Evolutionary conservation across 2,329 filamentous ascomycete genomes (phyloP).

Genomic region (Aspergillus puulaauensis): DNA sequence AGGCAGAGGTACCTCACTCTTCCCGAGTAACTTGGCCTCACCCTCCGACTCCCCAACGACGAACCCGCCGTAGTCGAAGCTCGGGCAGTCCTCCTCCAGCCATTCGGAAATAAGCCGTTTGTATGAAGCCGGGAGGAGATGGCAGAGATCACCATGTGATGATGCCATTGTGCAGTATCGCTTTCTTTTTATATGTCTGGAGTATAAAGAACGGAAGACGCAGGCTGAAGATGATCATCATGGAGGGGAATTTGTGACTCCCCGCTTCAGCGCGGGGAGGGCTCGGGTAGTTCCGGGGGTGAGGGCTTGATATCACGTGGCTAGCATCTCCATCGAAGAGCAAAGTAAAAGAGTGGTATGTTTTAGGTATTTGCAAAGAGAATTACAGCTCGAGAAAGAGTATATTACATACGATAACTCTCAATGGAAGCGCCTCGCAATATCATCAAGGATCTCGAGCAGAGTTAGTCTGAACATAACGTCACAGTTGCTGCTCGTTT

Average conservation of each 20-base stretch:
- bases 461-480: neutral
- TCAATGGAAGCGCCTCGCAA: neutral
- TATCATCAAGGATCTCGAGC: neutral
- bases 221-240: neutral
- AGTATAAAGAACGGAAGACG: neutral
- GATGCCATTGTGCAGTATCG: slow-evolving; percentile 48
- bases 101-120: slow-evolving; percentile 77
- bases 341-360: neutral
- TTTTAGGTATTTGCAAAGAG: neutral
- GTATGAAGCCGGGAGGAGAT: slow-evolving; percentile 83
- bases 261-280: slow-evolving; percentile 7
- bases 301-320: slow-evolving; percentile 7
- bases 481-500: neutral
- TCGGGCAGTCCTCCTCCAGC: slow-evolving; percentile 95
- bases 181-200: neutral
- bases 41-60: slow-evolving; percentile 69
- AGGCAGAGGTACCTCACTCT: slow-evolving; percentile 47
- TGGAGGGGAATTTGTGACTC: slow-evolving; percentile 5
- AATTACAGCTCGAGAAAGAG: neutral
- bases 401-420: neutral
- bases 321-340: neutral
- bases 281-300: slow-evolving; percentile 9
- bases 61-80: slow-evolving; percentile 95
- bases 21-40: slow-evolving; percentile 55
- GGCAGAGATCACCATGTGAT: slow-evolving; percentile 59